Evolutionary conservation across 768 basidiomycete species (phyloP).

Genomic region (Cubamyces sp.): DNA sequence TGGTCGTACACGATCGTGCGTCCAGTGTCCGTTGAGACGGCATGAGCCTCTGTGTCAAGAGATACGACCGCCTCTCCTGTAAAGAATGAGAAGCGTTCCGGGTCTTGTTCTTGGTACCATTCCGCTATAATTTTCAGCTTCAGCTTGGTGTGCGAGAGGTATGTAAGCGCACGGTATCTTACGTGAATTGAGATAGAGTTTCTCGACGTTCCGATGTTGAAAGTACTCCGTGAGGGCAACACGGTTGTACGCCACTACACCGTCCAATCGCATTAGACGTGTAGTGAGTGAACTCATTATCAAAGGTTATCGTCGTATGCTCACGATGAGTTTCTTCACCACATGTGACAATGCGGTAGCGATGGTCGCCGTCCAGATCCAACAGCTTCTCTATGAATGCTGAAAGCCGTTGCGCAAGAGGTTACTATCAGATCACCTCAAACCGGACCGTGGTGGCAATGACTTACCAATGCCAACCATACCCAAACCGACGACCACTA

Average conservation of each 20-base stretch:
- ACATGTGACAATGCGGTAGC: conserved; percentile 59
- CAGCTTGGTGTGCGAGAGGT: neutral
- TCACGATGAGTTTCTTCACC: conserved; percentile 53
- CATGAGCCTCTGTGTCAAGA: conserved; percentile 43
- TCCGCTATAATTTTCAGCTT: conserved; percentile 40
- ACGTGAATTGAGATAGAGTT: conserved; percentile 62
- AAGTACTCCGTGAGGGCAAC: conserved; percentile 65
- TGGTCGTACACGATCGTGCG: conserved; percentile 57
- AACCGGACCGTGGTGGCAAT: neutral
- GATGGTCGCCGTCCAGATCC: conserved; percentile 51
- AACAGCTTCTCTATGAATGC: conserved; percentile 76
- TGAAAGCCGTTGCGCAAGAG: conserved; percentile 19
- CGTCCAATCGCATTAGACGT: neutral
- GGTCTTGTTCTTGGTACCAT: conserved; percentile 65
- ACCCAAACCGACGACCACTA: conserved; percentile 55
- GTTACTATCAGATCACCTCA: neutral
- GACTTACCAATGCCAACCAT: conserved; percentile 62
- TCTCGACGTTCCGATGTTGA: conserved; percentile 59
- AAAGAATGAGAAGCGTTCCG: conserved; percentile 57
- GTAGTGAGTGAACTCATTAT: neutral
- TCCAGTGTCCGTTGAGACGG: conserved; percentile 51
- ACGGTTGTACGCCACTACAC: conserved; percentile 57
- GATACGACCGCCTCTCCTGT: conserved; percentile 51
- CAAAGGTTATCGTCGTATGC: conserved; percentile 25
- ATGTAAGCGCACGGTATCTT: neutral